phyloP scores from a whole-genome alignment of 768 basidiomycete species.

The Naganishia randhawae region DNA sequence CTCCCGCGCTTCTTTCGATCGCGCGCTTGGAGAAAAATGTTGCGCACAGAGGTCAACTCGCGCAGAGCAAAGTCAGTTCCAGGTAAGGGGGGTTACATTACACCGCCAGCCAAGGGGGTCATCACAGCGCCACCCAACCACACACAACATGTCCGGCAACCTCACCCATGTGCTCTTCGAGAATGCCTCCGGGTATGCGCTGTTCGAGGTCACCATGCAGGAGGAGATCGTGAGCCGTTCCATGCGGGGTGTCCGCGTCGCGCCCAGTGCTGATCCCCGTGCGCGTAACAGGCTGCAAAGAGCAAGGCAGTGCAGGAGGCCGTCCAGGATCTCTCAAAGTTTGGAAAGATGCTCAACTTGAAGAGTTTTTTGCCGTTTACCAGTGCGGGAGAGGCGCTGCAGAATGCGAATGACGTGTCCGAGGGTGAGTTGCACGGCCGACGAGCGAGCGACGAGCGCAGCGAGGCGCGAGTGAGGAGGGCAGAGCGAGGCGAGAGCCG shows the following conservation, averaged over 20 bases:
- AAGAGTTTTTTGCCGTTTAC: slow-evolving; percentile 91
- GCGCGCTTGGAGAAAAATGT: slow-evolving; percentile 10
- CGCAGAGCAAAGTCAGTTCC: too few relatives aligned
- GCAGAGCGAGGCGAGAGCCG: background rate
- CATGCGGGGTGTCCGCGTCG: background rate
- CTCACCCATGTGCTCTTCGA: slow-evolving; percentile 85
- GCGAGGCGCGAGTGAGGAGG: slow-evolving; percentile 35
- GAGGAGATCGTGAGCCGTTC: slow-evolving; percentile 66
- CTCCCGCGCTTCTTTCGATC: background rate
- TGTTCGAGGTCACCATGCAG: slow-evolving; percentile 78
- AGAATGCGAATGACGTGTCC: slow-evolving; percentile 92
- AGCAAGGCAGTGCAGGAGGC: slow-evolving; percentile 76
- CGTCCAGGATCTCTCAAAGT: slow-evolving; percentile 79
- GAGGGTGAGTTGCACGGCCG: slow-evolving; percentile 65
- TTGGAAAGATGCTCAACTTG: slow-evolving; percentile 85
- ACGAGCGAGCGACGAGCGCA: slow-evolving; percentile 35
- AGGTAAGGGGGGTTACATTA: too few relatives aligned
- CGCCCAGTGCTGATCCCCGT: background rate
- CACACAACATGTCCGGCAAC: slow-evolving; percentile 50
- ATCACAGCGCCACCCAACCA: background rate
- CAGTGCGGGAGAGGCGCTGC: slow-evolving; percentile 84
- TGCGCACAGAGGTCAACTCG: too few relatives aligned
- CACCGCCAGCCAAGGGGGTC: too few relatives aligned
- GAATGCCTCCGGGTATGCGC: slow-evolving; percentile 86
- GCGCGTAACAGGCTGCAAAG: slow-evolving; percentile 57